Evolutionary conservation across 305 asterid genomes (phyloP).

Genomic region (Euphrasia arctica): DNA sequence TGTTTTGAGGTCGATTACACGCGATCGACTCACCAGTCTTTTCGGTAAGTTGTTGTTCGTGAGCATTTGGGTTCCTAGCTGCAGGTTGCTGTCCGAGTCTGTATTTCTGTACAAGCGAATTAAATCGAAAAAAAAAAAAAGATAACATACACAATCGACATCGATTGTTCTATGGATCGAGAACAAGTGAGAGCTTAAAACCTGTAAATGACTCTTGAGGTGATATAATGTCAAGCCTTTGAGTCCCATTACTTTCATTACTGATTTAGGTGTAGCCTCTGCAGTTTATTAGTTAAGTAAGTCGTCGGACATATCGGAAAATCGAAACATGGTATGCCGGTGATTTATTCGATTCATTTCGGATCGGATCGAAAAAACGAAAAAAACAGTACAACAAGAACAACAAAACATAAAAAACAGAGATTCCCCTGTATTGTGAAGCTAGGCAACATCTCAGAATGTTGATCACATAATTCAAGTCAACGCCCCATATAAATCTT

Average conservation of each 20-base stretch:
- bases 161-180: no score
- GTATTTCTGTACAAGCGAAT: conserved; percentile 55
- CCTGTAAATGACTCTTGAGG: conserved; percentile 85
- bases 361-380: no score
- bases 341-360: no score
- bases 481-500: no score
- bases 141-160: no score
- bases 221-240: conserved; percentile 82
- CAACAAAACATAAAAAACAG: no score
- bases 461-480: no score
- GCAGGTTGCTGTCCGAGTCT: conserved; percentile 72
- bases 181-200: conserved; percentile 12
- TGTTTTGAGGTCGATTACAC: conserved; percentile 31
- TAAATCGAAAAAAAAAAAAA: not conserved
- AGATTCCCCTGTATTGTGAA: no score
- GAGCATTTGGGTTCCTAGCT: conserved; percentile 46
- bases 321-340: no score
- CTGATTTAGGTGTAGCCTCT: conserved; percentile 95
- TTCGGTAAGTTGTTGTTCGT: conserved; percentile 40
- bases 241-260: conserved; percentile 73
- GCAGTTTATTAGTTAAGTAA: conserved; percentile 18
- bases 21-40: conserved; percentile 42
- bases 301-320: no score
- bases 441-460: no score
- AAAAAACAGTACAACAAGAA: no score